Conservation (phyloP, 2,329 filamentous ascomycete species). For the Diaporthe vexans region DNA sequence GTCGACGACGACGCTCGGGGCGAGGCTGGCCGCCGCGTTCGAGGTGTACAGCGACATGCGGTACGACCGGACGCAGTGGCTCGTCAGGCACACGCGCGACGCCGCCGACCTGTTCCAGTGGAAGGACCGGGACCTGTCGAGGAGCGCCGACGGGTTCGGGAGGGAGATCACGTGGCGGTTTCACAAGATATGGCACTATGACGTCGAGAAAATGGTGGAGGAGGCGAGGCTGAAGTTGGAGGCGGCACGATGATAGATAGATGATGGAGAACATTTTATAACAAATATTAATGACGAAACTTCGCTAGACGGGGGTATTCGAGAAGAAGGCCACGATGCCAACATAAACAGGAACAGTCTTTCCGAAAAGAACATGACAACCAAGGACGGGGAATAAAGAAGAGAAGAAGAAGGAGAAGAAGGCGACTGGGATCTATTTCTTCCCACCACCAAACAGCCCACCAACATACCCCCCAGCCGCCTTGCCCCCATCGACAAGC, state of each 20-base stretch:
- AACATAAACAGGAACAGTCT: not conserved
- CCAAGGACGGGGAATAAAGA: not conserved
- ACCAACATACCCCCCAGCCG: slow-evolving; percentile 50
- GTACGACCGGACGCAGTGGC: slow-evolving; percentile 58
- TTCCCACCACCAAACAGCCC: slow-evolving; percentile 53
- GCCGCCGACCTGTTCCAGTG: slow-evolving; percentile 58
- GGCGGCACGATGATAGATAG: not conserved
- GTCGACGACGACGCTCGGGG: not conserved
- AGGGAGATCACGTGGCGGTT: slow-evolving; percentile 54
- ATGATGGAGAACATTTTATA: too few species aligned
- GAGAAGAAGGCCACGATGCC: slow-evolving; percentile 18
- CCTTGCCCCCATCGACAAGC: slow-evolving; percentile 51
- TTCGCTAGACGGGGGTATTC: slow-evolving; percentile 38
- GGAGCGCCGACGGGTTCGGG: slow-evolving; percentile 54
- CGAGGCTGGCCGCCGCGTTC: slow-evolving; percentile 49
- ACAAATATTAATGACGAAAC: not conserved
- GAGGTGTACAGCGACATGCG: slow-evolving; percentile 54
- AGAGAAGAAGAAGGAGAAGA: not conserved
- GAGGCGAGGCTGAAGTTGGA: slow-evolving; percentile 37
- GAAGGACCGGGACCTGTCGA: slow-evolving; percentile 47
- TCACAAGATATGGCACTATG: slow-evolving; percentile 55
- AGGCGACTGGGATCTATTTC: not conserved
- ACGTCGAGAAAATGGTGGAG: slow-evolving; percentile 52
- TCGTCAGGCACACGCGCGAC: slow-evolving; percentile 56
- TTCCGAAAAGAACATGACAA: too few species aligned